Evolutionary conservation across 495 filamentous ascomycete genomes (phyloP).

Genomic region (Amorphotheca resinae): DNA sequence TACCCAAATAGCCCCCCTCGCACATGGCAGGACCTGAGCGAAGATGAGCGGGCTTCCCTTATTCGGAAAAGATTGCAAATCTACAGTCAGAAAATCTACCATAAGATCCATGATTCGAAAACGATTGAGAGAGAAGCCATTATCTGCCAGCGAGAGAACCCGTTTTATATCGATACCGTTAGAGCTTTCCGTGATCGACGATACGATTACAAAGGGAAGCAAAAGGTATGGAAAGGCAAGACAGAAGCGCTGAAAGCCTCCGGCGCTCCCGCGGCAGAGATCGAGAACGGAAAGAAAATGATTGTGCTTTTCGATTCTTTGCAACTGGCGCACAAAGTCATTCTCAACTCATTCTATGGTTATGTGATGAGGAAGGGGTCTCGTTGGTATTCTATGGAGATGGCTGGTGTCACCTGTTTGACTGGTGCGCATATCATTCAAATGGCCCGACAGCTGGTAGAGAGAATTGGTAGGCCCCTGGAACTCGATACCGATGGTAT

Average conservation of each 20-base stretch:
- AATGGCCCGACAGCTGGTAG: conserved; percentile 87
- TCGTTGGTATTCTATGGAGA: conserved; percentile 98
- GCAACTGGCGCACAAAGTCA: conserved; percentile 96
- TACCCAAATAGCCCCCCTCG: conserved; percentile 54
- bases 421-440: conserved; percentile 97
- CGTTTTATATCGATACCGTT: conserved; percentile 96
- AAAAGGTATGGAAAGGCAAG: conserved; percentile 98
- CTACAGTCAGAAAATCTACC: conserved; percentile 98
- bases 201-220: conserved; percentile 96
- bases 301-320: conserved; percentile 91
- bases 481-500: conserved; percentile 99
- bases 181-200: conserved; percentile 88
- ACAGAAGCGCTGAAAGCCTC: conserved; percentile 71
- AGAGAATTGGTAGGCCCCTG: conserved; percentile 82
- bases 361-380: conserved; percentile 99
- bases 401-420: conserved; percentile 96
- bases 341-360: conserved; percentile 97
- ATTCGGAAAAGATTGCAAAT: conserved; percentile 81
- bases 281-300: conserved; percentile 98
- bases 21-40: conserved; percentile 66
- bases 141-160: conserved; percentile 96
- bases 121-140: conserved; percentile 93
- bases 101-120: conserved; percentile 93
- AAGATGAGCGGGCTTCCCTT: conserved; percentile 71
- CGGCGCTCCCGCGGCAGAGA: conserved; percentile 61